Evolutionary conservation across 1,284 basidiomycete genomes (phyloP).

Genomic region (Laetiporus sulphureus): DNA sequence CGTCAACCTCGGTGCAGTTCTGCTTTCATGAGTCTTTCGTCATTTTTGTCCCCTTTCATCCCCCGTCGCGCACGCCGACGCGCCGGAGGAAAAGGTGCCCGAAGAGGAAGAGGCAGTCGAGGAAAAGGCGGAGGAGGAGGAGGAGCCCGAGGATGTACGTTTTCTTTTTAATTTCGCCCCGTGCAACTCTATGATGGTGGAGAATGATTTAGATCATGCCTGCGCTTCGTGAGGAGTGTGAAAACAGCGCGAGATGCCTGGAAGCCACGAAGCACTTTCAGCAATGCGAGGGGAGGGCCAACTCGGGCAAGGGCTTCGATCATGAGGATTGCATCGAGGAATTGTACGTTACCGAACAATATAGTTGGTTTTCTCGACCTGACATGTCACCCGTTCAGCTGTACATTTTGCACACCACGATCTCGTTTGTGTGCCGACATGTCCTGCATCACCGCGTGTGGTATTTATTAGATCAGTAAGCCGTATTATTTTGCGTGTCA

Average conservation of each 20-base stretch:
- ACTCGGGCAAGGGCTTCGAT: slow-evolving; percentile 76
- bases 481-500: slow-evolving; percentile 4
- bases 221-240: slow-evolving; percentile 70
- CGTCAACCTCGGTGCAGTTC: too few species aligned
- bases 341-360: slow-evolving; percentile 44
- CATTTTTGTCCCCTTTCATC: too few species aligned
- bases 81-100: too few species aligned
- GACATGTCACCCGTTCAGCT: slow-evolving; percentile 29
- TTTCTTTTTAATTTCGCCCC: neutral
- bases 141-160: slow-evolving; percentile 73
- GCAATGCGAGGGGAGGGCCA: slow-evolving; percentile 85
- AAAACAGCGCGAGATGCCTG: slow-evolving; percentile 61
- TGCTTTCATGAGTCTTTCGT: too few species aligned
- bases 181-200: neutral
- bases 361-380: slow-evolving; percentile 1
- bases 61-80: too few species aligned
- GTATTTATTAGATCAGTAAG: slow-evolving; percentile 54
- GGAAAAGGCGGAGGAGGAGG: slow-evolving; percentile 41
- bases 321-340: slow-evolving; percentile 91
- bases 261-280: slow-evolving; percentile 79
- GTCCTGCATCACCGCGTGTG: neutral
- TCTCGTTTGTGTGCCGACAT: slow-evolving; percentile 4
- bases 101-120: slow-evolving; percentile 30
- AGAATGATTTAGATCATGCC: slow-evolving; percentile 47
- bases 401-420: slow-evolving; percentile 28